These are phyloP conservation scores for Cladosporium sp. DNA, from an alignment of 2,329 filamentous ascomycete species.

Conservation along the genomic window DNA sequence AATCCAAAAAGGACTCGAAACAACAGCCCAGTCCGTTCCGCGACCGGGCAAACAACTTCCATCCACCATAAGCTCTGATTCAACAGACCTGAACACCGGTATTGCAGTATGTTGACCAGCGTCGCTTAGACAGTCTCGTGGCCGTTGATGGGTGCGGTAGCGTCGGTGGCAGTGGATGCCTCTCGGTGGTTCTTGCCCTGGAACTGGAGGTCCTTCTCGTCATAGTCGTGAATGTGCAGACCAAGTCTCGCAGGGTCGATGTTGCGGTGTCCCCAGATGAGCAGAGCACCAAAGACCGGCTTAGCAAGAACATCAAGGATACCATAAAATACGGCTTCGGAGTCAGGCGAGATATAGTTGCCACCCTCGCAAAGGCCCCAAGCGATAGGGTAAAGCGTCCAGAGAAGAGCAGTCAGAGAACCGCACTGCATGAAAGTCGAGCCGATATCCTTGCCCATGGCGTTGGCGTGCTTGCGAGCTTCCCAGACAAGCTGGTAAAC, in stretches of 20 bases:
- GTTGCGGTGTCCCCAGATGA: slow-evolving; percentile 63
- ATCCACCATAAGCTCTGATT: neutral
- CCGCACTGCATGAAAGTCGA: slow-evolving; percentile 58
- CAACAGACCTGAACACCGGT: neutral
- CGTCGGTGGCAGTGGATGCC: slow-evolving; percentile 28
- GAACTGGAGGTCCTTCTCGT: slow-evolving; percentile 38
- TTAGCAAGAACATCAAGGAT: slow-evolving; percentile 66
- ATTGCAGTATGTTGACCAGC: neutral
- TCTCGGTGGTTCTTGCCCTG: slow-evolving; percentile 29
- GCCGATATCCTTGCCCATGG: slow-evolving; percentile 55
- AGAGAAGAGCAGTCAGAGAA: slow-evolving; percentile 60
- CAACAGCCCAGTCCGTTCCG: neutral
- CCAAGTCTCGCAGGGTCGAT: slow-evolving; percentile 61
- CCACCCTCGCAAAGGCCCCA: slow-evolving; percentile 65
- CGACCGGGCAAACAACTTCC: neutral
- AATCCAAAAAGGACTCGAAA: neutral
- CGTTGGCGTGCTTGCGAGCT: slow-evolving; percentile 56
- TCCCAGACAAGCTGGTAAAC: slow-evolving; percentile 60
- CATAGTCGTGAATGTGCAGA: slow-evolving; percentile 52
- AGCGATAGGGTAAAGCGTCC: slow-evolving; percentile 65
- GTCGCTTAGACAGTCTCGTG: neutral
- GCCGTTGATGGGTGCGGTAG: slow-evolving; percentile 10
- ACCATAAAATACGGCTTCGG: slow-evolving; percentile 68
- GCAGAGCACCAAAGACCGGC: slow-evolving; percentile 60
- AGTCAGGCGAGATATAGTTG: slow-evolving; percentile 65